Conservation (phyloP, 108 stramenopile species). For the Nitzschia putrida region DNA sequence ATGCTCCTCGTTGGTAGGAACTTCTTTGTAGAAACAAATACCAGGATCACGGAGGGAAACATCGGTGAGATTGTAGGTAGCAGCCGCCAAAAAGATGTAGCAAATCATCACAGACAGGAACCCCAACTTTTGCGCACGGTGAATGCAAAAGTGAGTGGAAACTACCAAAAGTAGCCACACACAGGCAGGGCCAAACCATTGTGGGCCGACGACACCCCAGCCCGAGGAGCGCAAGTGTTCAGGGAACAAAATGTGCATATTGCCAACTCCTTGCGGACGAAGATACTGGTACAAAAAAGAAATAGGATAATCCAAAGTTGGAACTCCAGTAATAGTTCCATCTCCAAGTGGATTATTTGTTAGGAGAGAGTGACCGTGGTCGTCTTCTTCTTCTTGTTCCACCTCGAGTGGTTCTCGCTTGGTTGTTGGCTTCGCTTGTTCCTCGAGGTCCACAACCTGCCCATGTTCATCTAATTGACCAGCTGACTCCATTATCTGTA, state of each 20-base stretch:
- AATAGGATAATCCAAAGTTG: slow-evolving; percentile 3
- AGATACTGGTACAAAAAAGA: slow-evolving; percentile 8
- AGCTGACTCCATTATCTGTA: too few species aligned
- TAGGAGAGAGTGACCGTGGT: too few species aligned
- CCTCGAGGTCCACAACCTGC: too few species aligned
- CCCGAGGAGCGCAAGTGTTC: slow-evolving; percentile 45
- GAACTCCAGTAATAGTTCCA: too few species aligned
- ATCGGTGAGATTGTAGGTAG: slow-evolving; percentile 40
- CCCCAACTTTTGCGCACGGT: slow-evolving; percentile 34
- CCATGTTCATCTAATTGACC: too few species aligned
- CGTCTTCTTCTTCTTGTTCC: too few species aligned
- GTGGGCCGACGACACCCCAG: slow-evolving; percentile 79
- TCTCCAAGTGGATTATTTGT: too few species aligned
- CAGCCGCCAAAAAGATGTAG: slow-evolving; percentile 45
- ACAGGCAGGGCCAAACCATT: slow-evolving; percentile 72
- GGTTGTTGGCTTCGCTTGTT: too few species aligned
- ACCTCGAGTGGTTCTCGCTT: too few species aligned
- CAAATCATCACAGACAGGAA: slow-evolving; percentile 49
- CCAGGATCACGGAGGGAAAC: slow-evolving; percentile 72
- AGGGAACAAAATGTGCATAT: slow-evolving; percentile 63
- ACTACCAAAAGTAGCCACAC: slow-evolving; percentile 46
- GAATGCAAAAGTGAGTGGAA: slow-evolving; percentile 54
- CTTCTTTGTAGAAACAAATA: slow-evolving; percentile 41
- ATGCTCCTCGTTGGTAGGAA: slow-evolving; percentile 26
- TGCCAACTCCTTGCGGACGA: slow-evolving; percentile 35